Conservation (phyloP, 345 rosid species). For the Abelmoschus esculentus region DNA sequence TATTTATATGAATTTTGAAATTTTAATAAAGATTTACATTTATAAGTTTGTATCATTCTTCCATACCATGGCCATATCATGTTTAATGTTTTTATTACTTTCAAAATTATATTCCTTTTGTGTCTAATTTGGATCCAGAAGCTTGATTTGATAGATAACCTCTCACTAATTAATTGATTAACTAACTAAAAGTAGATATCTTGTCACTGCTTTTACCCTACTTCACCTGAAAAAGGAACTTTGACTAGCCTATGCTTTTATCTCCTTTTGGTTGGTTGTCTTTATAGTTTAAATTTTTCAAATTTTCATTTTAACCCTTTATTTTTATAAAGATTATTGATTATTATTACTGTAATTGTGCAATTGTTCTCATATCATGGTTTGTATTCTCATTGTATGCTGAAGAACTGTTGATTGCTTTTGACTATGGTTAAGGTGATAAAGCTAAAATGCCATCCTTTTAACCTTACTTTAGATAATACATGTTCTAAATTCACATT, state of each 20-base stretch:
- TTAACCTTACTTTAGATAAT: not conserved
- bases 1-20: no score
- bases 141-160: slow-evolving; percentile 6
- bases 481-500: not conserved
- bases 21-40: no score
- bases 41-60: no score
- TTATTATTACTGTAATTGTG: not conserved
- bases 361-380: not conserved
- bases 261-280: not conserved
- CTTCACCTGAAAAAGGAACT: not conserved
- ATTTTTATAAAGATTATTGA: not conserved
- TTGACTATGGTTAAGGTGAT: no score
- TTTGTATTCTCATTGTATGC: not conserved
- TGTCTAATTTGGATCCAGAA: not conserved
- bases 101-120: no score
- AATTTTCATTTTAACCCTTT: not conserved
- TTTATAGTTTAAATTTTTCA: not conserved
- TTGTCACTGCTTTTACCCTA: not conserved
- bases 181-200: not conserved
- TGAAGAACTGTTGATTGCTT: not conserved
- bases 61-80: no score
- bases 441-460: not conserved
- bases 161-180: not conserved
- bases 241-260: not conserved
- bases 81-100: no score